Percentiles rank a stretch among this genome's conserved stretches.
phyloP scores from a whole-genome alignment of 192 early-diverging fungal genomes.

The Paraglomus occultum region DNA sequence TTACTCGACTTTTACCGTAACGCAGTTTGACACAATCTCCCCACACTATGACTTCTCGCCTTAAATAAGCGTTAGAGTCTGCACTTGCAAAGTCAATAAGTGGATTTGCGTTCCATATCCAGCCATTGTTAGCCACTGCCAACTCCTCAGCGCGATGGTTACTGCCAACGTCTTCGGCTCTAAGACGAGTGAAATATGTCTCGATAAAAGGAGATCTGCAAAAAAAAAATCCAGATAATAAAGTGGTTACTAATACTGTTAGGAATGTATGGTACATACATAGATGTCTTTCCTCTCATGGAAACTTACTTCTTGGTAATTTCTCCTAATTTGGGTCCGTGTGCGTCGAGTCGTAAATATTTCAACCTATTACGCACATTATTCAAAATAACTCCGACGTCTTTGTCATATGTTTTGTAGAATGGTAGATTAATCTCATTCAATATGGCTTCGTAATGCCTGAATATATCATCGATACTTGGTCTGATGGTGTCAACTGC shows the following conservation, averaged over 20 bases:
- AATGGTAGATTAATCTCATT: slow-evolving; percentile 85
- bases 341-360: slow-evolving; percentile 80
- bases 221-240: not conserved
- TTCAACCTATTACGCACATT: slow-evolving; percentile 78
- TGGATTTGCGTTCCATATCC: slow-evolving; percentile 91
- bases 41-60: slow-evolving; percentile 97
- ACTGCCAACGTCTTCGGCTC: slow-evolving; percentile 50
- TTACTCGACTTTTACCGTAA: slow-evolving; percentile 73
- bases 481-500: no score
- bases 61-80: slow-evolving; percentile 84
- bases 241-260: not conserved
- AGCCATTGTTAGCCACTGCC: slow-evolving; percentile 93
- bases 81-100: slow-evolving; percentile 91
- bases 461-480: slow-evolving; percentile 40
- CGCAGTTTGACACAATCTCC: slow-evolving; percentile 99
- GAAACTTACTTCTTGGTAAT: slow-evolving; percentile 61
- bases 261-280: not conserved
- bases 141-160: slow-evolving; percentile 65
- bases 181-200: slow-evolving; percentile 89
- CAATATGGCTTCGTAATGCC: slow-evolving; percentile 60
- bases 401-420: slow-evolving; percentile 85
- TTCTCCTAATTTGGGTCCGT: slow-evolving; percentile 83
- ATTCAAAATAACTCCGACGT: slow-evolving; percentile 62
- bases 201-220: slow-evolving; percentile 86
- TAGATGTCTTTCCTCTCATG: slow-evolving; percentile 1